Evolutionary conservation across 345 rosid species (phyloP).

Genomic region (Salix purpurea): DNA sequence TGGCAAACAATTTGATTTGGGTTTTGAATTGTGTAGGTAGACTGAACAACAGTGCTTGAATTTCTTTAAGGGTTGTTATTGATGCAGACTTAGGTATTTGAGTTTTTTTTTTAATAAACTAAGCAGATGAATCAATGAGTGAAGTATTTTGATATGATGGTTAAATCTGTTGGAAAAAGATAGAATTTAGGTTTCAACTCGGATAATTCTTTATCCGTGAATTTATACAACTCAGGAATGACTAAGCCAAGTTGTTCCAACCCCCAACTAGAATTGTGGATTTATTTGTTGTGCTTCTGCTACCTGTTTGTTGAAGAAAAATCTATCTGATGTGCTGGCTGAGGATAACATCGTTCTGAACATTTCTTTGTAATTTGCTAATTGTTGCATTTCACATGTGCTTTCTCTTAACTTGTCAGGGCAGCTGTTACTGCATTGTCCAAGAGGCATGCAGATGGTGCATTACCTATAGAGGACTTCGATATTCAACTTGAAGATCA

Average conservation of each 20-base stretch:
- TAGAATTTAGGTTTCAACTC: background rate
- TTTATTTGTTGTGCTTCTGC: background rate
- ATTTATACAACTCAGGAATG: background rate
- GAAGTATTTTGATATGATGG: background rate
- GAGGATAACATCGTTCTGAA: background rate
- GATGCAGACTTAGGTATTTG: background rate
- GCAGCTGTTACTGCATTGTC: conserved; percentile 74
- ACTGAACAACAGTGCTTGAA: background rate
- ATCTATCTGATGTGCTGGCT: background rate
- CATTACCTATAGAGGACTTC: conserved; percentile 65
- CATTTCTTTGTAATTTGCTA: background rate
- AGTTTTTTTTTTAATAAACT: background rate
- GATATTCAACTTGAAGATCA: conserved; percentile 86
- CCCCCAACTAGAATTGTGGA: background rate
- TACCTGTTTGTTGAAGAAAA: background rate
- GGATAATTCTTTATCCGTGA: background rate
- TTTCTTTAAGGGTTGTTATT: background rate
- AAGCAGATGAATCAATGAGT: too few species aligned
- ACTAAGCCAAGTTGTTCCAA: background rate
- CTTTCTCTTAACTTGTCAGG: conserved; percentile 38
- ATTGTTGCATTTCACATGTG: background rate
- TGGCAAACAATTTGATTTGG: background rate
- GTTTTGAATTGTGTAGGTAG: background rate
- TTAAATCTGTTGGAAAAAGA: background rate
- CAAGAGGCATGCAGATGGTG: conserved; percentile 72